Percentiles rank a stretch among this genome's conserved stretches.
Evolutionary conservation across 805 yeast species (phyloP).

Genomic region (Hanseniaspora taiwanica): DNA sequence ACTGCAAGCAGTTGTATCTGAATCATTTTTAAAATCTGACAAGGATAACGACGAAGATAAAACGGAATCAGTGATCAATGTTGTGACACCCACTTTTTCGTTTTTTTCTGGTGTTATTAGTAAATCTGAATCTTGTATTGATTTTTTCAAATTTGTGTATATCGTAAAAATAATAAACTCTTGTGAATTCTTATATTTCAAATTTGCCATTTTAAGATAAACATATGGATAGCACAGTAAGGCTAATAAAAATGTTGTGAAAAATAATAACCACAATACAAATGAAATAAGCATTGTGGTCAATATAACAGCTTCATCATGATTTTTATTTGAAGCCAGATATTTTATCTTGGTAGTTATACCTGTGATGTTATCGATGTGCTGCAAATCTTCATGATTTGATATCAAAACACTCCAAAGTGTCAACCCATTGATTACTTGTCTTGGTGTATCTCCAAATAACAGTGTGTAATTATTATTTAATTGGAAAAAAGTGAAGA

Average conservation of each 20-base stretch:
- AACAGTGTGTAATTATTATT: slow-evolving; percentile 50
- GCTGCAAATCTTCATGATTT: slow-evolving; percentile 20
- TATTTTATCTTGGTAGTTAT: slow-evolving; percentile 32
- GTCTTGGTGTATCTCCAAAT: slow-evolving; percentile 79
- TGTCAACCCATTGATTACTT: slow-evolving; percentile 69
- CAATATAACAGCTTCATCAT: slow-evolving; percentile 55
- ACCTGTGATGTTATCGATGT: slow-evolving; percentile 17
- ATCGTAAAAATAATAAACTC: background rate
- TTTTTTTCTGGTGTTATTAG: too few relatives aligned
- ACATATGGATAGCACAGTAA: slow-evolving; percentile 39
- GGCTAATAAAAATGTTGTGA: slow-evolving; percentile 42
- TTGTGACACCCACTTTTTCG: too few relatives aligned
- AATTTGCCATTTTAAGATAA: slow-evolving; percentile 26
- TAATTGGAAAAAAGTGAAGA: slow-evolving; percentile 50
- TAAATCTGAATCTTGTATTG: too few relatives aligned
- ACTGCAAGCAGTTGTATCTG: too few relatives aligned
- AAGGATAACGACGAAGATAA: too few relatives aligned
- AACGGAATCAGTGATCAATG: too few relatives aligned
- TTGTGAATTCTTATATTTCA: background rate
- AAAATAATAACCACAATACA: slow-evolving; percentile 58
- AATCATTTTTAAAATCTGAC: too few relatives aligned
- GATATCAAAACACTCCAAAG: slow-evolving; percentile 36
- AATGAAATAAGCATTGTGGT: slow-evolving; percentile 68
- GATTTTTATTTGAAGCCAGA: slow-evolving; percentile 44
- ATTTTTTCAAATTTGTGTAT: background rate